Percentiles rank a stretch among this genome's conserved stretches.
Conservation (phyloP, 495 filamentous ascomycete genomes). For the Letharia lupina region DNA sequence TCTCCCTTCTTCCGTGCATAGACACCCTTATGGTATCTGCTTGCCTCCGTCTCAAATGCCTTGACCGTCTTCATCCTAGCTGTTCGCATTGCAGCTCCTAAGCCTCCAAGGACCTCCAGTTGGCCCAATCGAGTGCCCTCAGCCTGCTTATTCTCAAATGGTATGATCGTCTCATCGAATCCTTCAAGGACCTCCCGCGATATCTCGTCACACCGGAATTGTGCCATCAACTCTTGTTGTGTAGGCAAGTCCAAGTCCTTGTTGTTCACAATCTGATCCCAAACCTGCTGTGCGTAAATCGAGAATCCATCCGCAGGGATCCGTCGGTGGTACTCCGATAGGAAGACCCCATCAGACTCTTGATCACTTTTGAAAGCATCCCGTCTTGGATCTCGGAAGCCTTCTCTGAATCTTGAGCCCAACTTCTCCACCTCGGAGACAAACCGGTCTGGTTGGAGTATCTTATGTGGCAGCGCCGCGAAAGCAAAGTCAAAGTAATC, state of each 20-base stretch:
- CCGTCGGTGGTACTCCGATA: conserved; percentile 88
- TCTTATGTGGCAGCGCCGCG: conserved; percentile 90
- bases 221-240: conserved; percentile 91
- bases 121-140: conserved; percentile 63
- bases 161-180: conserved; percentile 74
- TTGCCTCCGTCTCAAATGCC: conserved; percentile 80
- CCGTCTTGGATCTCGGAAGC: conserved; percentile 56
- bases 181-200: conserved; percentile 70
- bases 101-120: conserved; percentile 59
- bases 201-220: conserved; percentile 98
- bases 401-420: conserved; percentile 70
- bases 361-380: conserved; percentile 52
- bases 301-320: conserved; percentile 95
- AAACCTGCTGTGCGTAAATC: conserved; percentile 83
- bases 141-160: conserved; percentile 79
- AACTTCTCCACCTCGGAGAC: conserved; percentile 69
- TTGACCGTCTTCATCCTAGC: conserved; percentile 68
- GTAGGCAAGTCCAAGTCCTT: conserved; percentile 96
- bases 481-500: conserved; percentile 99
- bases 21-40: conserved; percentile 92
- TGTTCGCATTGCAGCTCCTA: conserved; percentile 65
- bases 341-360: conserved; percentile 67
- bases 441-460: conserved; percentile 91
- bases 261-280: conserved; percentile 98
- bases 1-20: conserved; percentile 78